A percentile compares a stretch with the other conserved stretches of the same genome.
phyloP scores from a whole-genome alignment of 371 early-diverging fungal genomes.

The Chytridiales sp. region DNA sequence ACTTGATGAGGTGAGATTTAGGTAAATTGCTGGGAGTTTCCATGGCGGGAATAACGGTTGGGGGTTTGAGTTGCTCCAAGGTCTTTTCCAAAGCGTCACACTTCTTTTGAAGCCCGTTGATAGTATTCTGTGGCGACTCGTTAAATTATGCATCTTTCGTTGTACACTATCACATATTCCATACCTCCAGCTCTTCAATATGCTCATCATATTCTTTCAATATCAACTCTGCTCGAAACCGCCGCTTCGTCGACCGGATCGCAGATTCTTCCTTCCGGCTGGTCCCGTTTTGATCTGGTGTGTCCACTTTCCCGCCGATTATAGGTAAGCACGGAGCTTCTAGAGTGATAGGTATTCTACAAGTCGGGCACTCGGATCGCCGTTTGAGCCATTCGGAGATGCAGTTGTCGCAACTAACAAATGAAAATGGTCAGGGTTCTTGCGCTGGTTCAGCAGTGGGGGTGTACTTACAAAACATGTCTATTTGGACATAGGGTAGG shows the following conservation, averaged over 20 bases:
- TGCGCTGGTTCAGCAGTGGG: background rate
- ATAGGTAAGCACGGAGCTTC: background rate
- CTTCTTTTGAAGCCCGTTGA: too few species aligned
- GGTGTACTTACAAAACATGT: background rate
- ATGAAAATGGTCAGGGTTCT: background rate
- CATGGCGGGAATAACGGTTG: too few species aligned
- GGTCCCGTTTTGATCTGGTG: background rate
- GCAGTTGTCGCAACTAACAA: slow-evolving; percentile 5
- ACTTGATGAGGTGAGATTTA: too few species aligned
- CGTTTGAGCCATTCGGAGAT: slow-evolving; percentile 5
- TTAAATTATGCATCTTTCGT: background rate
- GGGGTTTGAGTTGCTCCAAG: too few species aligned
- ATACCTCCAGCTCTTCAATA: too few species aligned
- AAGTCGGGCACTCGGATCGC: slow-evolving; percentile 2
- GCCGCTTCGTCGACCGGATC: background rate
- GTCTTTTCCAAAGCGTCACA: too few species aligned
- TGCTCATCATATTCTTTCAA: too few species aligned
- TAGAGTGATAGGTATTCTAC: background rate
- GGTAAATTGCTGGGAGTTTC: too few species aligned
- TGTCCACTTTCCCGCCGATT: slow-evolving; percentile 1
- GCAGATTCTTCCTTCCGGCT: background rate
- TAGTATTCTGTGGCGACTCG: too few species aligned
- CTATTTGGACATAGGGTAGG: slow-evolving; percentile 15
- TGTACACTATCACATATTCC: too few species aligned
- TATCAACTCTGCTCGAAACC: background rate